Evolutionary conservation across 176 grass and related monocot species (phyloP).

Genomic region (Musa schizocarpa): DNA sequence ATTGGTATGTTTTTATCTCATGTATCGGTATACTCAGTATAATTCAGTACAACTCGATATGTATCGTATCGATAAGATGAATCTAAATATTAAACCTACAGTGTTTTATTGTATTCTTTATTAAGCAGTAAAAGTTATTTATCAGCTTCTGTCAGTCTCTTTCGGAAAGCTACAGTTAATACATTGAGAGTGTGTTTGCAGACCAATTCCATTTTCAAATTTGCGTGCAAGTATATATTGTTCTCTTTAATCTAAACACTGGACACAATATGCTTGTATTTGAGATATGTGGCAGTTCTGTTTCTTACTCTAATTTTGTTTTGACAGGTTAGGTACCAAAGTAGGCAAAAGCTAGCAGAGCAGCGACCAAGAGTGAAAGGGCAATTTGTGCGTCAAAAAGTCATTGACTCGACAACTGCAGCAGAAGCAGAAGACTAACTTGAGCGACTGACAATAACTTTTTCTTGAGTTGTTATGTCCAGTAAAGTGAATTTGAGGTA

Average conservation of each 20-base stretch:
- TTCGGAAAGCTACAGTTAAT: background rate
- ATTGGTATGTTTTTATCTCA: too few species aligned
- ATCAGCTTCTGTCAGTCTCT: background rate
- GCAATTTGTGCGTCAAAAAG: constrained; percentile 85
- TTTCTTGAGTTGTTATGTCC: constrained; percentile 26
- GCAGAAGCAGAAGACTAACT: constrained; percentile 44
- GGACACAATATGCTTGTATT: background rate
- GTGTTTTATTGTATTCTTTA: background rate
- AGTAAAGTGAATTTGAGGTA: constrained; percentile 2
- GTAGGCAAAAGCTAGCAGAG: constrained; percentile 87
- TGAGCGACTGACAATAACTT: constrained; percentile 16
- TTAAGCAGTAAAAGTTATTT: background rate
- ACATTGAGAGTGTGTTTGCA: background rate
- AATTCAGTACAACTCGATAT: too few species aligned
- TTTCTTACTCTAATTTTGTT: constrained; percentile 2
- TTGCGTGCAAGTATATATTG: background rate
- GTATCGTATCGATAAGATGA: too few species aligned
- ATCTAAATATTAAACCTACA: background rate
- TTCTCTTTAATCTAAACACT: background rate
- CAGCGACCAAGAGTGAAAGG: constrained; percentile 86
- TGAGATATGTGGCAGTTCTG: background rate
- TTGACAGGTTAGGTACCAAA: constrained; percentile 85
- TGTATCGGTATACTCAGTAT: too few species aligned
- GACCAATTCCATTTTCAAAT: background rate
- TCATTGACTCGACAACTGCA: constrained; percentile 27